Conservation (phyloP, 441 rosid species). For the Monsonia emarginata region DNA sequence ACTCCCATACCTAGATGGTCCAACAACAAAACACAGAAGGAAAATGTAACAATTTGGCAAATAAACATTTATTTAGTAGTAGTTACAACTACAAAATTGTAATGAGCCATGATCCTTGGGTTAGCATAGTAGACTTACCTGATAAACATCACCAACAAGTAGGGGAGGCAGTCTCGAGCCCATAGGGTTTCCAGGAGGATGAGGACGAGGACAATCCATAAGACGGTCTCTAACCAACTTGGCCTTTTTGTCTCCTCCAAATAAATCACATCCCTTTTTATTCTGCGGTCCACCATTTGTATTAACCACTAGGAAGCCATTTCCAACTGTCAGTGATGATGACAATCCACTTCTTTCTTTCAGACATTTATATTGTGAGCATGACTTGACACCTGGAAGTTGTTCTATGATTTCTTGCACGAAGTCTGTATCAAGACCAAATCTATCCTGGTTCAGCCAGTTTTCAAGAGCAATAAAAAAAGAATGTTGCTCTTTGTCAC, state of each 20-base stretch:
- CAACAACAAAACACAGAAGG: constrained; percentile 14
- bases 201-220: constrained; percentile 35
- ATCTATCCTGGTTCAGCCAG: constrained; percentile 87
- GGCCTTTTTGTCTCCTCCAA: constrained; percentile 41
- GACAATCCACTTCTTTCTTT: constrained; percentile 41
- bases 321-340: constrained; percentile 45
- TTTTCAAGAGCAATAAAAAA: constrained; percentile 38
- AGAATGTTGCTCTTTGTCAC: constrained; percentile 33
- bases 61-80: not conserved
- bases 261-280: constrained; percentile 27
- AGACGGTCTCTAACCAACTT: constrained; percentile 31
- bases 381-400: constrained; percentile 62
- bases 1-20: constrained; percentile 64
- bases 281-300: constrained; percentile 32
- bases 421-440: constrained; percentile 83
- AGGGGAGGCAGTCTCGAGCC: constrained; percentile 62
- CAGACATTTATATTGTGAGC: constrained; percentile 56
- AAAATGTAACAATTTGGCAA: not conserved
- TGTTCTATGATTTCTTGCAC: constrained; percentile 80
- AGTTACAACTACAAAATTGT: not conserved
- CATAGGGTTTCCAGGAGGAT: constrained; percentile 48
- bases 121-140: constrained; percentile 41
- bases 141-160: constrained; percentile 81
- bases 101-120: constrained; percentile 2
- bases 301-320: constrained; percentile 49